These are phyloP conservation scores for Eucalyptus polybractea DNA, from an alignment of 345 rosid species.

Conservation along the genomic window DNA sequence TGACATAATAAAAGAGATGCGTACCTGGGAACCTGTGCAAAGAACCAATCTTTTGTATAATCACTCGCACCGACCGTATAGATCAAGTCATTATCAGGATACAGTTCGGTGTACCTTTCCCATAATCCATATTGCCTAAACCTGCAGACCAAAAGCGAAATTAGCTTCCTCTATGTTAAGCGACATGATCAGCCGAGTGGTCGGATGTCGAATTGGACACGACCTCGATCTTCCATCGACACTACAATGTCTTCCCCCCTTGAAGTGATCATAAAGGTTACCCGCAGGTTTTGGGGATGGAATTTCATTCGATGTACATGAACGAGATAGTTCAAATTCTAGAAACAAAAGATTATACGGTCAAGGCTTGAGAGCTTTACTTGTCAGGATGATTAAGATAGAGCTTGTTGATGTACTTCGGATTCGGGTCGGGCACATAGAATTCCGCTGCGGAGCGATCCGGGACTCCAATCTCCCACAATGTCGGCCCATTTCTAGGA, in stretches of 20 bases:
- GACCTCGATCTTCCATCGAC: neutral
- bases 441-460: constrained; percentile 70
- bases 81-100: constrained; percentile 49
- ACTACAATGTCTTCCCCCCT: neutral
- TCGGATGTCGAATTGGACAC: neutral
- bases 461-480: constrained; percentile 91
- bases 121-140: constrained; percentile 84
- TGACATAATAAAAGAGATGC: neutral
- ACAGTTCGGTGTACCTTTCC: constrained; percentile 68
- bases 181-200: neutral
- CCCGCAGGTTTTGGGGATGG: neutral
- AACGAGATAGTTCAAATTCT: neutral
- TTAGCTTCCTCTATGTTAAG: neutral
- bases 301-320: neutral
- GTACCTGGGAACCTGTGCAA: constrained; percentile 72
- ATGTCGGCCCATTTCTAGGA: constrained; percentile 66
- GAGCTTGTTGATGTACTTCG: constrained; percentile 47
- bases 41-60: constrained; percentile 73
- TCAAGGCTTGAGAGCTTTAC: neutral
- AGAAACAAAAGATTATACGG: neutral
- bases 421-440: constrained; percentile 66
- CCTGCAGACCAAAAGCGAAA: constrained; percentile 2
- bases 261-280: neutral
- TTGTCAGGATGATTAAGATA: constrained; percentile 53
- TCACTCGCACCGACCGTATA: constrained; percentile 50